Base-by-base conservation (phyloP, 1,284 basidiomycete genomes). In the Spongiforma sp. region DNA sequence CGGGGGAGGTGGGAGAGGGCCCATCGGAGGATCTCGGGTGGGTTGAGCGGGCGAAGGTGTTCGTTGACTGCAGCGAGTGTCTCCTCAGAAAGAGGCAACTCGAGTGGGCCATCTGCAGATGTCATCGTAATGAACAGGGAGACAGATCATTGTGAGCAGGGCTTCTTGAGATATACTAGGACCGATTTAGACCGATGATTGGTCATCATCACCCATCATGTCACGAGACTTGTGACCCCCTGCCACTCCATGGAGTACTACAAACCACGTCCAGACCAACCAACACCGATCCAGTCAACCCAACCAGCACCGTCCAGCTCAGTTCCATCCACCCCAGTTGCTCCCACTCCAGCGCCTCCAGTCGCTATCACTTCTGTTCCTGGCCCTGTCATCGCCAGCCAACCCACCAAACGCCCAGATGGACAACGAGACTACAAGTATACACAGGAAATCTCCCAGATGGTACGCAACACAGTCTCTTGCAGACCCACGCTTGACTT, bases 1-100 rank as follows among this genome's bases (percentile, higher is more conserved):
- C 82, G 81, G 0, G 92, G 91, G n/a, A 98, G 81, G 71, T 94
- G 84, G 62, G 88, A 85, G 55, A 94, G 75, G 0, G 90, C 93
- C 96, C 96, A 98, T 72, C 77, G 74, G 55, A 98, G 84, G 66
- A 97, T 93, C 66, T 94, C 86, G 73, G 94, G 89, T 0, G 96
- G 94, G 0, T 75, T 73, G 68, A 93, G 87, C 15, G 83, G 76
- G 56, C 83, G 83, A 12, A 98, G 88, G 73, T 93, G 80, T 17
- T 81, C 82, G 77, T 98, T 98, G 81, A 95, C 88, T 41, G 80
- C 76, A 37, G 81, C 82, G 62, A 97, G 83, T 65, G 89, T 80
- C 62, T 88, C 87, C 57, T 81, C 68, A 1, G 88, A 83, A 65
- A 94, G 81, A 28, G 93, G 93, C n/a, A 90, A 80, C 56, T 81